Evolutionary conservation across 2,329 filamentous ascomycete genomes (phyloP).

Genomic region (Bipolaris cookei): DNA sequence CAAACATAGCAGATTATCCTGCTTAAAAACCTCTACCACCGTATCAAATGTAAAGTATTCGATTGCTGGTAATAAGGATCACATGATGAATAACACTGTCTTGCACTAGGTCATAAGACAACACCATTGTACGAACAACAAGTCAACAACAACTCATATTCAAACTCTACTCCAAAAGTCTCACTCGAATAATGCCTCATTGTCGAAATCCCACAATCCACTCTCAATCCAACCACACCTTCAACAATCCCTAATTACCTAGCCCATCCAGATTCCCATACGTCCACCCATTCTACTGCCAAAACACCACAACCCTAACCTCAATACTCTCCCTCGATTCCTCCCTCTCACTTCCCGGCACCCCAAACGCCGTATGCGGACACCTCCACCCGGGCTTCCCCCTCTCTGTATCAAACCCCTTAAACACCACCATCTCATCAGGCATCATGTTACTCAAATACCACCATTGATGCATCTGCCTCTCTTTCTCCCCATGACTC

Average conservation of each 20-base stretch:
- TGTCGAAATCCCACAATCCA: not conserved
- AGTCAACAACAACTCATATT: not conserved
- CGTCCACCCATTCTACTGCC: conserved; percentile 10
- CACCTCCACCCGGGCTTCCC: conserved; percentile 29
- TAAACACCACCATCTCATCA: conserved; percentile 35
- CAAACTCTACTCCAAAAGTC: too few relatives aligned
- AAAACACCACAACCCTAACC: conserved; percentile 29
- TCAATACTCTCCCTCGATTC: conserved; percentile 37
- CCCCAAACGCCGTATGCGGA: conserved; percentile 35
- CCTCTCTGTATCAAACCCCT: conserved; percentile 32
- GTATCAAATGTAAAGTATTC: too few relatives aligned
- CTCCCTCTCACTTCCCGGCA: conserved; percentile 20
- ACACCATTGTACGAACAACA: not conserved
- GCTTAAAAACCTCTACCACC: too few relatives aligned
- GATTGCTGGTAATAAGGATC: not conserved
- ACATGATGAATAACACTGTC: not conserved
- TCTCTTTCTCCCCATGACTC: conserved; percentile 15
- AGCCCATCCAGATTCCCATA: not conserved
- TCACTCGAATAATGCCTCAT: too few relatives aligned
- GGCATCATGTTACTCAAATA: conserved; percentile 34
- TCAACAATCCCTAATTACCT: too few relatives aligned
- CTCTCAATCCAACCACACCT: not conserved
- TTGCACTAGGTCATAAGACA: not conserved
- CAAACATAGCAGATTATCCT: too few relatives aligned
- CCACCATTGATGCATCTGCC: conserved; percentile 34